Conservation (phyloP, 2,329 filamentous ascomycete species). For the Colletotrichum liaoningense region DNA sequence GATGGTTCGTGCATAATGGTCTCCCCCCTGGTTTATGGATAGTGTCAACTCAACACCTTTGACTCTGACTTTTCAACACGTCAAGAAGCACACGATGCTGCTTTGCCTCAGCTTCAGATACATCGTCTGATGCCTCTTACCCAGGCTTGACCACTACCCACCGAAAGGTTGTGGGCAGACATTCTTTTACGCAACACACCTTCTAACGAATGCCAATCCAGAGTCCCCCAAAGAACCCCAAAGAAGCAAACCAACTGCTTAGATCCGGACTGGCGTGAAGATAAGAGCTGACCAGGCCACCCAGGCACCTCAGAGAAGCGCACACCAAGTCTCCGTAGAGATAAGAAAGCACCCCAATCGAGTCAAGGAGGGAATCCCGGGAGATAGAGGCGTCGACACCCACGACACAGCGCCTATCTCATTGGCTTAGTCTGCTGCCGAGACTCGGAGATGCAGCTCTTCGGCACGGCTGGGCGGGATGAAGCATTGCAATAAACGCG, state of each 20-base stretch:
- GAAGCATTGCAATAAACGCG: neutral
- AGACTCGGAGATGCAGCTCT: conserved; percentile 26
- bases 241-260: neutral
- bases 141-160: neutral
- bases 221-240: neutral
- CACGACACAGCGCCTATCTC: neutral
- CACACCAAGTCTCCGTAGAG: conserved; percentile 14
- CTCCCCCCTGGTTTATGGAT: neutral
- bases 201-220: neutral
- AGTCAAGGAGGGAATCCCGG: conserved; percentile 2
- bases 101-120: neutral
- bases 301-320: neutral
- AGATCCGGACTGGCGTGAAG: conserved; percentile 2
- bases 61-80: neutral
- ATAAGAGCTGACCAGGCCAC: conserved; percentile 18
- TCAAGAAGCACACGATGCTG: neutral
- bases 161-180: conserved; percentile 13
- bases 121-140: neutral
- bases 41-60: neutral
- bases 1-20: neutral
- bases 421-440: conserved; percentile 25
- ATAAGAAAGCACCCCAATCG: conserved; percentile 25
- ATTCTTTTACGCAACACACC: neutral
- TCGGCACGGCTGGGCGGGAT: neutral
- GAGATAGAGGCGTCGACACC: conserved; percentile 14